Conservation (phyloP, 2,329 filamentous ascomycete genomes). For the Diaporthe vexans region DNA sequence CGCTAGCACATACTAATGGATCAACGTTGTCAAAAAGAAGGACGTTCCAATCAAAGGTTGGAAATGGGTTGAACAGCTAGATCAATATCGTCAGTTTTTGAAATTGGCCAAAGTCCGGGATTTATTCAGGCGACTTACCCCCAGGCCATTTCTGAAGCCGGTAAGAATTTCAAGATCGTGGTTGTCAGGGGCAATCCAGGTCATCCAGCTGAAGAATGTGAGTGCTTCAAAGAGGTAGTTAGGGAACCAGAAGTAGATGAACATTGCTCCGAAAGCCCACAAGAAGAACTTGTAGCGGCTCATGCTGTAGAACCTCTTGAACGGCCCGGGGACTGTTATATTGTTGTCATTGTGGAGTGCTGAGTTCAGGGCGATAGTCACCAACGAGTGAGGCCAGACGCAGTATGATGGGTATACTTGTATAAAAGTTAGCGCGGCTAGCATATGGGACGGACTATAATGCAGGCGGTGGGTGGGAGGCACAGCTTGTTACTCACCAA, state of each 20-base stretch:
- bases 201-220: slow-evolving; percentile 65
- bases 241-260: slow-evolving; percentile 63
- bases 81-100: neutral
- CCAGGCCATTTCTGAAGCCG: slow-evolving; percentile 52
- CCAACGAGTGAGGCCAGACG: slow-evolving; percentile 65
- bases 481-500: slow-evolving; percentile 44
- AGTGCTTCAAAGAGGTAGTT: slow-evolving; percentile 63
- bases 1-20: slow-evolving; percentile 61
- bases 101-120: accelerated
- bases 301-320: slow-evolving; percentile 56
- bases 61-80: slow-evolving; percentile 50
- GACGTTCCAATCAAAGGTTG: slow-evolving; percentile 54
- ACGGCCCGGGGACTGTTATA: neutral
- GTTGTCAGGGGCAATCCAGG: slow-evolving; percentile 64
- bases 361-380: slow-evolving; percentile 61
- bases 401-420: slow-evolving; percentile 62
- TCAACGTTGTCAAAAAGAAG: slow-evolving; percentile 41
- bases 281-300: slow-evolving; percentile 63
- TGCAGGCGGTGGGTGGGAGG: neutral
- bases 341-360: slow-evolving; percentile 58
- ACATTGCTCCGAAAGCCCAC: slow-evolving; percentile 60
- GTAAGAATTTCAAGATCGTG: slow-evolving; percentile 49
- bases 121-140: slow-evolving; percentile 2
- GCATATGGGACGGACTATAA: accelerated
- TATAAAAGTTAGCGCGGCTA: neutral